Evolutionary conservation across 2,329 filamentous ascomycete species (phyloP).

Genomic region (Dactylonectria estremocensis): DNA sequence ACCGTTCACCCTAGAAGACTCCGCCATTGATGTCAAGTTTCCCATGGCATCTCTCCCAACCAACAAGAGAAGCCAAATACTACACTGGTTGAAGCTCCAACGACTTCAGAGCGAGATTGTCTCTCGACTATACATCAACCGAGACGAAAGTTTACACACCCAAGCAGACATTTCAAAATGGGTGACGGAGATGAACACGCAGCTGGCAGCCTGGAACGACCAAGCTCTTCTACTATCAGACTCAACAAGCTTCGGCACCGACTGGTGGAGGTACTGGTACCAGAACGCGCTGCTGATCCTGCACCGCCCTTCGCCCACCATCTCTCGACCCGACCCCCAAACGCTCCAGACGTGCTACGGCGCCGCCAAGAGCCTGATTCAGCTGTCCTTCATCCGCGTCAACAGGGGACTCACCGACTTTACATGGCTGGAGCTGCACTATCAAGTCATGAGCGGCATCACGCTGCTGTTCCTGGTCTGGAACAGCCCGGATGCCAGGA

Average conservation of each 20-base stretch:
- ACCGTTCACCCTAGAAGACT: slow-evolving; percentile 43
- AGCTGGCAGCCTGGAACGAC: slow-evolving; percentile 22
- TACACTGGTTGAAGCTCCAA: slow-evolving; percentile 44
- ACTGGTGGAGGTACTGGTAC: slow-evolving; percentile 44
- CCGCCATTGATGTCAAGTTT: slow-evolving; percentile 40
- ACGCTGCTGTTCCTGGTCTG: slow-evolving; percentile 41
- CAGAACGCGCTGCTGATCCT: slow-evolving; percentile 42
- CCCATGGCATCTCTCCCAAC: slow-evolving; percentile 18
- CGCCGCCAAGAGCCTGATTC: slow-evolving; percentile 41
- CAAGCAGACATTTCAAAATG: slow-evolving; percentile 10
- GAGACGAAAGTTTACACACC: not conserved
- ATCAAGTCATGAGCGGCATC: slow-evolving; percentile 45
- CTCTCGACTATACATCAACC: slow-evolving; percentile 21
- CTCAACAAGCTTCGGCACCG: slow-evolving; percentile 20
- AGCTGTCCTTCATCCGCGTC: slow-evolving; percentile 39
- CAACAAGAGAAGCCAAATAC: slow-evolving; percentile 27
- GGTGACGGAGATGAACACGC: slow-evolving; percentile 13
- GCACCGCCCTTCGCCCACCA: slow-evolving; percentile 37
- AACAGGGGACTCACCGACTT: slow-evolving; percentile 38
- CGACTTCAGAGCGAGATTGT: slow-evolving; percentile 41
- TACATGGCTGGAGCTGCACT: slow-evolving; percentile 44
- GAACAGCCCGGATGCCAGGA: slow-evolving; percentile 26
- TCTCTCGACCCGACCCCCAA: slow-evolving; percentile 21
- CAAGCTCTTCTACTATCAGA: slow-evolving; percentile 8
- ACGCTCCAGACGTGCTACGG: slow-evolving; percentile 34